A percentile compares a stretch with the other conserved stretches of the same genome.
These are phyloP conservation scores for Clathrospora elynae DNA, from an alignment of 2,329 filamentous ascomycete genomes.

Conservation along the genomic window DNA sequence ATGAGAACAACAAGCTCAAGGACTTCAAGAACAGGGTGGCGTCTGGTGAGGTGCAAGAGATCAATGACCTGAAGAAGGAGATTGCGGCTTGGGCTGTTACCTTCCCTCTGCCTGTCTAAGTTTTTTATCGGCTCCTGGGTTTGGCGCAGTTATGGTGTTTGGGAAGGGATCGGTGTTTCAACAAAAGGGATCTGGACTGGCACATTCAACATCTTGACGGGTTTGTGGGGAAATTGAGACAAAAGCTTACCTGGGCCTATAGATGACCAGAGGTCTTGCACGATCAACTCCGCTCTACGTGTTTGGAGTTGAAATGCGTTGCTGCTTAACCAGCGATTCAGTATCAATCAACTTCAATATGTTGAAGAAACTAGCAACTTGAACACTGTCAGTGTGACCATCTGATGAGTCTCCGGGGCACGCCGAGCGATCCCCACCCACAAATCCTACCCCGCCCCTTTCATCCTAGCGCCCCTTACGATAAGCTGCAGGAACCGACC, in stretches of 20 bases:
- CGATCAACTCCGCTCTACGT: constrained; percentile 6
- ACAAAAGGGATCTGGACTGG: constrained; percentile 31
- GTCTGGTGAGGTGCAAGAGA: constrained; percentile 75
- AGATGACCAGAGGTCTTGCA: not conserved
- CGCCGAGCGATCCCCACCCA: constrained; percentile 2
- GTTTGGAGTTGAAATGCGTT: not conserved
- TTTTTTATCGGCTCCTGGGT: constrained; percentile 3
- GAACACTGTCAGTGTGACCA: too few relatives aligned
- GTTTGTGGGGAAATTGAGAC: constrained; percentile 13
- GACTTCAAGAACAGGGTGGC: constrained; percentile 97
- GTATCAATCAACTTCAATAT: too few relatives aligned
- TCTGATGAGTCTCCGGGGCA: too few relatives aligned
- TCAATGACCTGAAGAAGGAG: constrained; percentile 85
- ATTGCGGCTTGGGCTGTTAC: constrained; percentile 82
- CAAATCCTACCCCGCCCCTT: too few relatives aligned
- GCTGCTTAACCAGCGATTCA: constrained; percentile 22
- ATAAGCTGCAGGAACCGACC: constrained; percentile 11
- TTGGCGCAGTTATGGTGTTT: constrained; percentile 26
- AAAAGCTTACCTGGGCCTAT: constrained; percentile 10
- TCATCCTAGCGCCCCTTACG: constrained; percentile 8
- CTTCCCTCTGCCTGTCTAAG: constrained; percentile 86
- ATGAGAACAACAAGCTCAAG: constrained; percentile 99
- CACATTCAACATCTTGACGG: constrained; percentile 34
- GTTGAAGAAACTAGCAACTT: too few relatives aligned
- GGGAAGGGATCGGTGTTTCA: constrained; percentile 24